Evolutionary conservation across 306 rosid genomes (phyloP).

Genomic region (Echinosophora koreensis): DNA sequence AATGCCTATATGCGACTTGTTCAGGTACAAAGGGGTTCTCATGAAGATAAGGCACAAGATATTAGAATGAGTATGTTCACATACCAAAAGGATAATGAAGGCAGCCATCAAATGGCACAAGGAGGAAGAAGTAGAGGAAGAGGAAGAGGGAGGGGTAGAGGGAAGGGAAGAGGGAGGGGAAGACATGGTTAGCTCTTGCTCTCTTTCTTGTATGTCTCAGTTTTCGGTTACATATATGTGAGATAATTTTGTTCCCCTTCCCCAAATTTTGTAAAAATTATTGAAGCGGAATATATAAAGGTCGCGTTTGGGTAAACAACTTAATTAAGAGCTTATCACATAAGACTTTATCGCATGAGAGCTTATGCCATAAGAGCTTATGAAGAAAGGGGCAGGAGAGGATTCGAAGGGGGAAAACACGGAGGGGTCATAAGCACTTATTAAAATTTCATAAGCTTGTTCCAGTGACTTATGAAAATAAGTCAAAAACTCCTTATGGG

Average conservation of each 20-base stretch:
- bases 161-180: constrained; percentile 50
- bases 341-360: too few species aligned
- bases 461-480: too few species aligned
- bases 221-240: neutral
- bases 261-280: neutral
- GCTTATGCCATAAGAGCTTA: too few species aligned
- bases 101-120: constrained; percentile 49
- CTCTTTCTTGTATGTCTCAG: neutral
- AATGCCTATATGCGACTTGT: constrained; percentile 42
- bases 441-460: too few species aligned
- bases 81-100: constrained; percentile 58
- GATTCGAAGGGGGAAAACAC: too few species aligned
- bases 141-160: constrained; percentile 43
- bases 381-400: too few species aligned
- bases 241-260: neutral
- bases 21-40: constrained; percentile 59
- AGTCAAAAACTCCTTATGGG: too few species aligned
- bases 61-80: constrained; percentile 85
- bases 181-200: constrained; percentile 34
- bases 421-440: too few species aligned
- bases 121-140: constrained; percentile 62
- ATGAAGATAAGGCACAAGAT: constrained; percentile 58
- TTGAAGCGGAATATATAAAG: constrained; percentile 12
- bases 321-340: too few species aligned
- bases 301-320: too few species aligned